Evolutionary conservation across 352 stramenopile species (phyloP).

Genomic region (Globisporangium radiosum): DNA sequence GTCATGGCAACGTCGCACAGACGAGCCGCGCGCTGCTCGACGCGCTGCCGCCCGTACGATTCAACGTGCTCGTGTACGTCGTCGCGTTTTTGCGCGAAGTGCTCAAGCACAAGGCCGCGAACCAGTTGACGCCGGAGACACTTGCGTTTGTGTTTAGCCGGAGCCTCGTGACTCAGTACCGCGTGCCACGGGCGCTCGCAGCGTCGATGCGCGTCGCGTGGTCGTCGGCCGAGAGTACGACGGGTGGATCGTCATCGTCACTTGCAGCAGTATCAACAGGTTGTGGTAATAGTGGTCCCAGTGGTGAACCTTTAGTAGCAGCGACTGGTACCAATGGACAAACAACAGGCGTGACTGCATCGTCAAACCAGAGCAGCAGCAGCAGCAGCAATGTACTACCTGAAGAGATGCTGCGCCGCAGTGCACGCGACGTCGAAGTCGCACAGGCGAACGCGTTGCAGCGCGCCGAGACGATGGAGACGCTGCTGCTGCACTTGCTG

Average conservation of each 20-base stretch:
- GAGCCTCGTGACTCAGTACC: constrained; percentile 55
- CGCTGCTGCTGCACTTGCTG: constrained; percentile 62
- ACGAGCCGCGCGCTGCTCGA: constrained; percentile 61
- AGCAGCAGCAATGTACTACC: constrained; percentile 15
- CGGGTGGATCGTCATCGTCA: too few relatives aligned
- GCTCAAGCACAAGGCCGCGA: constrained; percentile 57
- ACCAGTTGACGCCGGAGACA: constrained; percentile 69
- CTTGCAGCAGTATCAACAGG: too few relatives aligned
- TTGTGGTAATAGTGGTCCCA: too few relatives aligned
- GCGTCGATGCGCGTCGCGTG: background rate
- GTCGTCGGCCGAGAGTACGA: too few relatives aligned
- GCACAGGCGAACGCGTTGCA: constrained; percentile 45
- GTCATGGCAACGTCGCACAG: constrained; percentile 76
- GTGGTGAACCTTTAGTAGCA: too few relatives aligned
- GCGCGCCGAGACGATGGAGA: constrained; percentile 67
- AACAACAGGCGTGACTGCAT: background rate
- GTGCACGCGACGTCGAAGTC: constrained; percentile 42
- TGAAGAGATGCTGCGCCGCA: constrained; percentile 56
- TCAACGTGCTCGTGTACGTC: constrained; percentile 97
- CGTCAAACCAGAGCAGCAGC: constrained; percentile 1
- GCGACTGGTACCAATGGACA: too few relatives aligned
- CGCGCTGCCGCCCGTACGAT: constrained; percentile 89
- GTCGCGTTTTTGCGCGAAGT: constrained; percentile 95
- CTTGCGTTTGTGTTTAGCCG: constrained; percentile 71
- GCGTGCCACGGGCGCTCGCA: constrained; percentile 9